Evolutionary conservation across 2,329 filamentous ascomycete genomes (phyloP), one percentile per base, ranked within the genome.

Genomic region (Neonectria coccinea): DNA sequence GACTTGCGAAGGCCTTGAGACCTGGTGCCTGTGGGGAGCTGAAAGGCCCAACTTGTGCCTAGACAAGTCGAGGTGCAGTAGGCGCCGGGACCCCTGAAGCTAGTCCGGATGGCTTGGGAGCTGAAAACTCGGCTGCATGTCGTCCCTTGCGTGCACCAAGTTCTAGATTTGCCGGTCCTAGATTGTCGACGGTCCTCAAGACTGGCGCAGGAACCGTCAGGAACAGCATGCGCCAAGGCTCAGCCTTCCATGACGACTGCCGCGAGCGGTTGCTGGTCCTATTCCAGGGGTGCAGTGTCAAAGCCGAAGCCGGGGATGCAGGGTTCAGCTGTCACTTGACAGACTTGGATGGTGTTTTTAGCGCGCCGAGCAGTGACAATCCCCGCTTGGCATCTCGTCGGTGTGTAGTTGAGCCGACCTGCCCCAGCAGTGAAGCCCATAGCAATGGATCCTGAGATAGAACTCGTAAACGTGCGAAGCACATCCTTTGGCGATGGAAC

Each of bases 11-110:
- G 62, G 58, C 63, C 51, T 55, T 55, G 59, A 61, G 61, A 48
- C 44, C 51, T 20, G 45, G 54, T 31, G 29, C 48, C 48, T 31
- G 63, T 65, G 67, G 70, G 67, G 47, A 55, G 56, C 62, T 54
- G 50, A 51, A 62, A 47, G 31, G 36, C 45, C 47, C 56, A 60
- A 59, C 66, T 48, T 41, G 64, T 66, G 71, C 54, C 69, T 64
- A 52, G 52, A 9, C 52, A 62, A 62, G 64, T 65, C 65, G 59
- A 64, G 68, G 67, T 67, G 67, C 62, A 62, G 60, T 58, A 57
- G 57, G 57, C 36, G 61, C 22, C 62, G 52, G 64, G 56, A 57
- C 72, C 72, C 72, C 72, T 74, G 70, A 59, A 66, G 62, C 70
- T 74, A 74, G 67, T 39, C 59, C 50, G 9, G 41, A 73, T 70